Evolutionary conservation across 2,329 filamentous ascomycete genomes (phyloP).

Genomic region (Aulographum hederae): DNA sequence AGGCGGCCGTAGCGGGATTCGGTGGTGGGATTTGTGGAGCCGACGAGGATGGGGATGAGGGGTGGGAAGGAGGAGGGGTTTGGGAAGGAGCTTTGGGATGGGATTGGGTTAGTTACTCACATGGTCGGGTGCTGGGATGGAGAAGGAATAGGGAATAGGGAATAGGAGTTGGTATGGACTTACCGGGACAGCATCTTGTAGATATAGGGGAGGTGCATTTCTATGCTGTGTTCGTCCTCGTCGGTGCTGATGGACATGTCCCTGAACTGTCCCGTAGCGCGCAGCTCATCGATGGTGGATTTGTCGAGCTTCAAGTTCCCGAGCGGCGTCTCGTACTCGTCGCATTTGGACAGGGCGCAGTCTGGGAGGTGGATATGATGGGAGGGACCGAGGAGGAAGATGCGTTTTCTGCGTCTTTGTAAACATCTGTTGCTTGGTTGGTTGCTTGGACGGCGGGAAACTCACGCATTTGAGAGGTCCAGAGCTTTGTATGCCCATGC

Average conservation of each 20-base stretch:
- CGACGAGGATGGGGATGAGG: slow-evolving; percentile 74
- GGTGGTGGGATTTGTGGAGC: slow-evolving; percentile 45
- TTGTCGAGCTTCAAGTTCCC: slow-evolving; percentile 51
- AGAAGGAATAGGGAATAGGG: not conserved
- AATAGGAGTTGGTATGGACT: slow-evolving; percentile 1
- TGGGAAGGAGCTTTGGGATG: slow-evolving; percentile 7
- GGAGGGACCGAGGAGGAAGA: slow-evolving; percentile 86
- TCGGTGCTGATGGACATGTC: slow-evolving; percentile 51
- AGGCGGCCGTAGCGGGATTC: slow-evolving; percentile 52
- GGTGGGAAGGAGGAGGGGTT: slow-evolving; percentile 42
- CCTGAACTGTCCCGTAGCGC: slow-evolving; percentile 36
- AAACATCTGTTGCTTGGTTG: not conserved
- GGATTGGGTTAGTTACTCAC: slow-evolving; percentile 1
- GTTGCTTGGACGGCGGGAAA: slow-evolving; percentile 5
- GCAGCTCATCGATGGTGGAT: slow-evolving; percentile 32
- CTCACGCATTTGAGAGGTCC: slow-evolving; percentile 57
- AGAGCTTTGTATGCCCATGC: slow-evolving; percentile 88
- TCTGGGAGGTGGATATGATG: slow-evolving; percentile 69
- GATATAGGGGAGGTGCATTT: slow-evolving; percentile 93
- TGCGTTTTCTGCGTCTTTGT: slow-evolving; percentile 43
- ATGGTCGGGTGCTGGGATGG: slow-evolving; percentile 1
- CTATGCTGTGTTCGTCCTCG: slow-evolving; percentile 75
- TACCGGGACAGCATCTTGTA: slow-evolving; percentile 52
- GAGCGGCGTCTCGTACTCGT: slow-evolving; percentile 54
- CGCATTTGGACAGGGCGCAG: slow-evolving; percentile 58